Percentiles rank a stretch among this genome's conserved stretches.
Evolutionary conservation across 169 alveolate genomes (phyloP).

Genomic region (Eimeria nieschulzi): DNA sequence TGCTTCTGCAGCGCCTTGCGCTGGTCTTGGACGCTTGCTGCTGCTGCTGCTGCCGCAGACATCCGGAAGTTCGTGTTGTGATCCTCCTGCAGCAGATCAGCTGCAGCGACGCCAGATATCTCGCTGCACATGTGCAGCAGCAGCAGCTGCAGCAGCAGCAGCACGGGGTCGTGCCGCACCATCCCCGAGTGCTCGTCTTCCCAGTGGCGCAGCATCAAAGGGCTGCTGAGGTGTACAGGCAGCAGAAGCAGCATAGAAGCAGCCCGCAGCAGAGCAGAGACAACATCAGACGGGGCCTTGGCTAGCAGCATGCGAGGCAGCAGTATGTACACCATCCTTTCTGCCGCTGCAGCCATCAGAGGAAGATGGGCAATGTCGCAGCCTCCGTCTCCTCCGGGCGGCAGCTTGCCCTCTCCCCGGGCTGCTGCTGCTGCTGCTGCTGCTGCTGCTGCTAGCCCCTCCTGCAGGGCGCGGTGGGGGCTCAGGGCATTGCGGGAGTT

Average conservation of each 20-base stretch:
- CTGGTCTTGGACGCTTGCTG: constrained; percentile 30
- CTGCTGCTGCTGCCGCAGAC: constrained; percentile 40
- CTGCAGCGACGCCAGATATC: constrained; percentile 26
- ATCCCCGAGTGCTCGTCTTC: constrained; percentile 15
- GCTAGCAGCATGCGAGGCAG: constrained; percentile 60
- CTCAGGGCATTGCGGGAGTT: neutral
- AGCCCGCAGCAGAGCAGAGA: constrained; percentile 30
- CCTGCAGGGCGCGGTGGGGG: neutral
- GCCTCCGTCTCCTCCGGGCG: constrained; percentile 43
- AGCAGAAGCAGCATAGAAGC: constrained; percentile 53
- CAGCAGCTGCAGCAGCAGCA: constrained; percentile 59
- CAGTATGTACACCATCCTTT: constrained; percentile 18
- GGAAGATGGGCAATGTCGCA: constrained; percentile 20
- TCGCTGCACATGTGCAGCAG: constrained; percentile 47
- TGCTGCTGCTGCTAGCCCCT: constrained; percentile 37
- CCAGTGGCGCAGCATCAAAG: constrained; percentile 7
- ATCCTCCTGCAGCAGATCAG: constrained; percentile 30
- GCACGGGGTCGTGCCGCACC: constrained; percentile 60
- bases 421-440: constrained; percentile 54
- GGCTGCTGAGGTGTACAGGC: constrained; percentile 64
- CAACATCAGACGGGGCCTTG: constrained; percentile 11
- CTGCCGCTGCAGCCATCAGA: constrained; percentile 54
- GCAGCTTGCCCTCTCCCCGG: neutral
- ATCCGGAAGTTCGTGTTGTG: neutral
- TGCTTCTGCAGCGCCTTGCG: constrained; percentile 45